Evolutionary conservation across 441 rosid species (phyloP).

Genomic region (Euphorbia corollata): DNA sequence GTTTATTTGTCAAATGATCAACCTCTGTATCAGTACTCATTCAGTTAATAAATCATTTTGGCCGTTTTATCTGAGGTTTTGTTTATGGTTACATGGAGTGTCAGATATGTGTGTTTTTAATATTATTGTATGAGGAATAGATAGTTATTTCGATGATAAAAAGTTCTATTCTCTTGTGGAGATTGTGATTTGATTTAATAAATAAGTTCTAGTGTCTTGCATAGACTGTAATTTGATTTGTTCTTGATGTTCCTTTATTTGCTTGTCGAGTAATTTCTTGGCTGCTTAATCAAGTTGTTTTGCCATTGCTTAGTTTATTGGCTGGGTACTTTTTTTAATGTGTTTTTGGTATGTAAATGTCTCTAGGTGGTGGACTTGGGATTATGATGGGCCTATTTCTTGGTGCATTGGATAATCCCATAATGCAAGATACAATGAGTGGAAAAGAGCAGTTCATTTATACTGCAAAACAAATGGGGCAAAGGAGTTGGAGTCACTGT

Average conservation of each 20-base stretch:
- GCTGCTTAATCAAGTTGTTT: not conserved
- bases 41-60: not conserved
- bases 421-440: constrained; percentile 68
- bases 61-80: not conserved
- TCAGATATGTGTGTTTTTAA: not conserved
- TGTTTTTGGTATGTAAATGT: constrained; percentile 14
- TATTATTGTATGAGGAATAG: not conserved
- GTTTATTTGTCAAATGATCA: not conserved
- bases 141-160: not conserved
- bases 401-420: constrained; percentile 77
- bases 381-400: constrained; percentile 76
- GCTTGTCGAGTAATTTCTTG: not conserved
- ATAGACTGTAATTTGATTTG: not conserved
- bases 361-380: constrained; percentile 87
- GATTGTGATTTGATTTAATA: not conserved
- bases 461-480: constrained; percentile 75
- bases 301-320: not conserved
- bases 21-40: not conserved
- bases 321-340: not conserved
- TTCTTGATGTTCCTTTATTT: not conserved
- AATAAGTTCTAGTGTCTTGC: not conserved
- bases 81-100: not conserved
- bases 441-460: constrained; percentile 66
- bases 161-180: not conserved
- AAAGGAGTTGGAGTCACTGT: constrained; percentile 75